Evolutionary conservation across 768 basidiomycete species (phyloP), one percentile per base, ranked within the genome.

Genomic region (Pleurotus tuoliensis): DNA sequence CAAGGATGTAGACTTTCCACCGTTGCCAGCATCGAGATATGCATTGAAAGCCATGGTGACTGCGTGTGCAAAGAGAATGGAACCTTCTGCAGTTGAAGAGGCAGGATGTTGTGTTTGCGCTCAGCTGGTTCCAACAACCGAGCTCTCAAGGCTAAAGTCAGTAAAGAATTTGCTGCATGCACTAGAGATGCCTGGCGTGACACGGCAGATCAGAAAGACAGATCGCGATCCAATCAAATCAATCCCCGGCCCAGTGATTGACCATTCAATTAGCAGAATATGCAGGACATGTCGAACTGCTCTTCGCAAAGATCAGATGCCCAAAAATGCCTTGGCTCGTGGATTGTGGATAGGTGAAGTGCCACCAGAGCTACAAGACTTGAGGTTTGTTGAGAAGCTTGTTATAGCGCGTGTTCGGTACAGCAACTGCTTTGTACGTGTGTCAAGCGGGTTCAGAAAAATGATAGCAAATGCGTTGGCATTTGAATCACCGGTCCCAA

Each of bases 271-370:
- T 53, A 24, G 40, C 11, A 13, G 38, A 16, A 46, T 63, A 5
- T 63, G 62, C 43, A 27, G 16, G 8, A 12, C 15, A 18, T 61
- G 60, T 43, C 24, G 47, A 12, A 27, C 13, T 4, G 15, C 34
- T 18, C 5, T 61, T 9, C 47, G 37, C 6, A 59, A 59, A 9
- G 59, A 58, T 20, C 47, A 50, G 22, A 47, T 61, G 9, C 67
- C 70, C 13, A 22, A 34, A n/a, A 22, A 53, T 41, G 58, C 71
- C 8, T 49, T 76, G 8, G 71, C 68, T 2, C 71, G 69, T 53
- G 68, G 68, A 2, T 50, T 72, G 1, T 76, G 73, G 73, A 5
- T 76, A 4, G 74, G 74, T 11, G 60, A 67, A 15, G 63, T 73
- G 1, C 74, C 71, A 3, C 5, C 44, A 4, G 59, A 61, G 12